These are phyloP conservation scores for Aspergillus carbonarius DNA, from an alignment of 2,329 filamentous ascomycete species.

Conservation along the genomic window DNA sequence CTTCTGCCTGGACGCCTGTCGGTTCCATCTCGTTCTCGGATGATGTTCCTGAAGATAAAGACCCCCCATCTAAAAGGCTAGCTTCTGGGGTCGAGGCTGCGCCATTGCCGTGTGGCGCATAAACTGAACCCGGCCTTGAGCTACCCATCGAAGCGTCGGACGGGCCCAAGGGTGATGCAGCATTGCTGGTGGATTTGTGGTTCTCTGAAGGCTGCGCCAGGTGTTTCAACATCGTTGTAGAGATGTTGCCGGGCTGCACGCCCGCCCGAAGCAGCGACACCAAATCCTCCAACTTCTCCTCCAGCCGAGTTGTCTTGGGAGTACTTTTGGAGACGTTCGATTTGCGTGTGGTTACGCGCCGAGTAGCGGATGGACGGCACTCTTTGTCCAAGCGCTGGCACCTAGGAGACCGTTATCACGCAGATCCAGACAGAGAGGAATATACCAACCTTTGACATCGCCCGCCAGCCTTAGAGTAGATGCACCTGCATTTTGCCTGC, in stretches of 20 bases:
- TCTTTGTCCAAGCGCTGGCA: slow-evolving; percentile 45
- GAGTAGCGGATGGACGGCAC: slow-evolving; percentile 39
- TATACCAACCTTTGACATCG: slow-evolving; percentile 11
- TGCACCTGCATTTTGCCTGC: slow-evolving; percentile 26
- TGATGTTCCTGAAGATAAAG: neutral
- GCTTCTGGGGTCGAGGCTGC: neutral
- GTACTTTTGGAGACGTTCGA: neutral
- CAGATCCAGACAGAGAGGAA: neutral
- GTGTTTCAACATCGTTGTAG: neutral
- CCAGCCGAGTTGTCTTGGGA: slow-evolving; percentile 23
- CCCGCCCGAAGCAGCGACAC: slow-evolving; percentile 23
- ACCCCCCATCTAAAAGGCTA: neutral
- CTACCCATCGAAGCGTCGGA: neutral
- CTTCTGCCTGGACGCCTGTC: slow-evolving; percentile 31
- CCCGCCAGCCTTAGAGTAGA: slow-evolving; percentile 8
- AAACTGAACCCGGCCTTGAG: neutral
- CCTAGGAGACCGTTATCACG: slow-evolving; percentile 20
- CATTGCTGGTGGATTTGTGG: neutral
- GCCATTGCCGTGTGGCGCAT: neutral
- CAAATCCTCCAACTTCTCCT: slow-evolving; percentile 27
- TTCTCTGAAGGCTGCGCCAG: neutral
- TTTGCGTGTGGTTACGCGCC: slow-evolving; percentile 25
- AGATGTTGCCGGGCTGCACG: neutral
- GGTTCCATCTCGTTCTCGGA: neutral
- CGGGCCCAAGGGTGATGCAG: neutral